Evolutionary conservation across 148 eudicot genomes (phyloP).

Genomic region (Salicornia ramosissima): DNA sequence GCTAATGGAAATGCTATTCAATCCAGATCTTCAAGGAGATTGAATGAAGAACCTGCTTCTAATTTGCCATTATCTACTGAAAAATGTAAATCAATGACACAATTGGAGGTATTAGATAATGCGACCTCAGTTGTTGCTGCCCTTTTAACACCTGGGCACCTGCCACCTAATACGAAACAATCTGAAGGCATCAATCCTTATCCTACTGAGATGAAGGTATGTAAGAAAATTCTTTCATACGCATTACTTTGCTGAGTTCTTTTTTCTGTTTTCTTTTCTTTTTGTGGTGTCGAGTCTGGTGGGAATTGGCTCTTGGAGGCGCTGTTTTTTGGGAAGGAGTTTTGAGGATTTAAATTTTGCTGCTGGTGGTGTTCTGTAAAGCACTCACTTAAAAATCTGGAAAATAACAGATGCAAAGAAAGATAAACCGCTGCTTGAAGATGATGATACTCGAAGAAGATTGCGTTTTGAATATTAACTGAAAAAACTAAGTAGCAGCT

Average conservation of each 20-base stretch:
- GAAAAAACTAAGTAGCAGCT: too few relatives aligned
- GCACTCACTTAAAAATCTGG: too few relatives aligned
- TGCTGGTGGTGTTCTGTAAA: too few relatives aligned
- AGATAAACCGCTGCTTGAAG: too few relatives aligned
- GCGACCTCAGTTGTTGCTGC: conserved; percentile 5
- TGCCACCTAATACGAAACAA: conserved; percentile 18
- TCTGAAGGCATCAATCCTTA: conserved; percentile 21
- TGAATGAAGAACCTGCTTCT: conserved; percentile 24
- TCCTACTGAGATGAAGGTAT: conserved; percentile 16
- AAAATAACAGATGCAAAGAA: too few relatives aligned
- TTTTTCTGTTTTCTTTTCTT: not conserved
- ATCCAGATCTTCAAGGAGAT: conserved; percentile 22
- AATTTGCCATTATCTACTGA: conserved; percentile 24
- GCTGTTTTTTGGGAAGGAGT: not conserved
- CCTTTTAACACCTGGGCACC: conserved; percentile 1
- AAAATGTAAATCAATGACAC: conserved; percentile 13
- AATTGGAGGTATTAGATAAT: conserved; percentile 9
- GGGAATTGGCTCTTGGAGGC: too few relatives aligned
- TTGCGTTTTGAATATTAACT: too few relatives aligned
- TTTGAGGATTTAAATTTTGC: not conserved
- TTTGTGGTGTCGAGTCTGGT: too few relatives aligned
- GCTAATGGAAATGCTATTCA: not conserved
- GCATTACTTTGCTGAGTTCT: not conserved
- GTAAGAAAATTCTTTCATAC: conserved; percentile 1
- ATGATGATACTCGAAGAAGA: too few relatives aligned